A percentile compares a stretch with the other conserved stretches of the same genome.
phyloP scores from a whole-genome alignment of 2,329 filamentous ascomycete genomes.

The Penicillium freii region DNA sequence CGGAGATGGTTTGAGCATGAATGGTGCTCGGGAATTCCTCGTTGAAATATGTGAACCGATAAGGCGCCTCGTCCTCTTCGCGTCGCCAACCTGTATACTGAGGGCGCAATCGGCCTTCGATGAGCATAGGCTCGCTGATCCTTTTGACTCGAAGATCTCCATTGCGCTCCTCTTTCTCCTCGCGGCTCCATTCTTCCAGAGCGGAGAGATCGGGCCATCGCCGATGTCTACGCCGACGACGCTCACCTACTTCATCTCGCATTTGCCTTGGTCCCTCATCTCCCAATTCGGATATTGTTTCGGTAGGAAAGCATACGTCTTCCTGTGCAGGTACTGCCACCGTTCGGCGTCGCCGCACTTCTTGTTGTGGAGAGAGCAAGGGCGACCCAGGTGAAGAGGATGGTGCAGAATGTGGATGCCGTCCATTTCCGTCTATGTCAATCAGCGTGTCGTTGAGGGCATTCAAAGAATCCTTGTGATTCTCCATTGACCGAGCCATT shows the following conservation, averaged over 20 bases:
- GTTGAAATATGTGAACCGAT: slow-evolving; percentile 98
- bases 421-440: slow-evolving; percentile 41
- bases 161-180: slow-evolving; percentile 84
- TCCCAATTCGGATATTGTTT: slow-evolving; percentile 75
- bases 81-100: slow-evolving; percentile 79
- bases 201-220: slow-evolving; percentile 84
- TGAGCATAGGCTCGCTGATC: slow-evolving; percentile 88
- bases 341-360: slow-evolving; percentile 53
- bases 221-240: slow-evolving; percentile 60
- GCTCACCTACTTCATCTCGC: slow-evolving; percentile 42
- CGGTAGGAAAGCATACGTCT: slow-evolving; percentile 89
- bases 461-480: slow-evolving; percentile 31
- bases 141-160: slow-evolving; percentile 83
- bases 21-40: slow-evolving; percentile 95
- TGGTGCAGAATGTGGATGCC: slow-evolving; percentile 25
- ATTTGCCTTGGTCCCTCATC: slow-evolving; percentile 63
- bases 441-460: slow-evolving; percentile 44
- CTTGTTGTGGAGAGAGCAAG: slow-evolving; percentile 35
- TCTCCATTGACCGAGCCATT: slow-evolving; percentile 37
- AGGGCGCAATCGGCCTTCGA: slow-evolving; percentile 83
- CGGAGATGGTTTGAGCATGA: slow-evolving; percentile 91
- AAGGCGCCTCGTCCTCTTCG: slow-evolving; percentile 84
- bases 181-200: slow-evolving; percentile 83
- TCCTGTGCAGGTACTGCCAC: slow-evolving; percentile 68
- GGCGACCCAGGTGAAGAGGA: slow-evolving; percentile 42